phyloP scores from a whole-genome alignment of 345 rosid species.

The Aurinia saxatilis region DNA sequence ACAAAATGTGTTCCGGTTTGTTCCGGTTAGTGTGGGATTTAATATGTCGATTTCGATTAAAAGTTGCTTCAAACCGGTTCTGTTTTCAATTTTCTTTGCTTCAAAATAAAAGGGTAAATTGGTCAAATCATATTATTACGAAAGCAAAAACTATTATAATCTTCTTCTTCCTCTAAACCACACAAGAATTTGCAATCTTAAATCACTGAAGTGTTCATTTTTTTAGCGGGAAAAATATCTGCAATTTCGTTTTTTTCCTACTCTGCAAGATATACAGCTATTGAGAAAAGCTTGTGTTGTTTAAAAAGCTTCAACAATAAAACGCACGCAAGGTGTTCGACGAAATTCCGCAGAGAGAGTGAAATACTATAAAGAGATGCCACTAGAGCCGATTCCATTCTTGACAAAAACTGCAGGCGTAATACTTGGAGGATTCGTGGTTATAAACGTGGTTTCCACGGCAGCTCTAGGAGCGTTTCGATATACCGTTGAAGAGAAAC shows the following conservation, averaged over 20 bases:
- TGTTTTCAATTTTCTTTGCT: too few species aligned
- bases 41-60: background rate
- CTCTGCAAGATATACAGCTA: background rate
- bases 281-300: background rate
- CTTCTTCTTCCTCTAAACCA: background rate
- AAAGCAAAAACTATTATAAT: background rate
- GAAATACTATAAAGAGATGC: conserved; percentile 27
- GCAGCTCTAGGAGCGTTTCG: conserved; percentile 38
- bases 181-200: background rate
- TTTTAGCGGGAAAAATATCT: background rate
- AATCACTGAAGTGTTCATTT: background rate
- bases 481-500: conserved; percentile 30
- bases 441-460: conserved; percentile 37
- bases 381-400: conserved; percentile 38
- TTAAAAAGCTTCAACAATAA: background rate
- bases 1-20: background rate
- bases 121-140: background rate
- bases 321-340: conserved; percentile 34
- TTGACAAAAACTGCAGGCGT: conserved; percentile 32
- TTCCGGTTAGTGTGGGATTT: background rate
- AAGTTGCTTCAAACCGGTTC: background rate
- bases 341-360: conserved; percentile 28
- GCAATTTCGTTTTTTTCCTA: background rate
- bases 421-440: conserved; percentile 36
- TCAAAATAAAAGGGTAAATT: background rate